These are phyloP conservation scores for Trichocladium uniseriatum DNA, from an alignment of 495 filamentous ascomycete species.

Conservation along the genomic window DNA sequence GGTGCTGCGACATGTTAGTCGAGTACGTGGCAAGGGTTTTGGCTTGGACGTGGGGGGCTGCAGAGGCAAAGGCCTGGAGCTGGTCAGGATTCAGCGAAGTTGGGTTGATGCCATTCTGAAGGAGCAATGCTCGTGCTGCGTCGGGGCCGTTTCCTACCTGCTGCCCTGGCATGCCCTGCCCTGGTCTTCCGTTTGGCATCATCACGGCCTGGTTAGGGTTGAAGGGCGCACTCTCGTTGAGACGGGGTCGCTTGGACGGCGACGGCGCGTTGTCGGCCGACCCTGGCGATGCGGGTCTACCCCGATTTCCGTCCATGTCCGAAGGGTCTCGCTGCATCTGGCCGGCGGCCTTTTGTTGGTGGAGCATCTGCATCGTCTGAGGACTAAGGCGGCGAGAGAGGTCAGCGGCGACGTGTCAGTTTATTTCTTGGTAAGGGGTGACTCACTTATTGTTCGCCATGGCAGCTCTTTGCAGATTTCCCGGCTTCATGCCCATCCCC, in stretches of 20 bases:
- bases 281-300: slow-evolving; percentile 71
- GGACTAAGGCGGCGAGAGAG: slow-evolving; percentile 39
- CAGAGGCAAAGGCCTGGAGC: slow-evolving; percentile 60
- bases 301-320: slow-evolving; percentile 75
- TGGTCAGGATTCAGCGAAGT: slow-evolving; percentile 64
- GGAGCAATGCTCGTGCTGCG: slow-evolving; percentile 51
- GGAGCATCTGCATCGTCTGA: slow-evolving; percentile 58
- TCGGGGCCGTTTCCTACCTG: slow-evolving; percentile 52
- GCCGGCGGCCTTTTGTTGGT: slow-evolving; percentile 49
- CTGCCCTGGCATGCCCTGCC: slow-evolving; percentile 62
- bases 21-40: slow-evolving; percentile 82
- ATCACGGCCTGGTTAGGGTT: slow-evolving; percentile 60
- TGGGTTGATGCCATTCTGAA: slow-evolving; percentile 68
- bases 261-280: slow-evolving; percentile 83
- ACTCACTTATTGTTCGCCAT: slow-evolving; percentile 71
- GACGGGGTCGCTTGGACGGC: slow-evolving; percentile 81
- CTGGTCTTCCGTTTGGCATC: slow-evolving; percentile 67
- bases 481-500: slow-evolving; percentile 41
- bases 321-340: slow-evolving; percentile 81
- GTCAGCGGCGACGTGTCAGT: slow-evolving; percentile 18
- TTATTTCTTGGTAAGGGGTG: not conserved
- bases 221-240: slow-evolving; percentile 59
- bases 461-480: slow-evolving; percentile 59
- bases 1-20: slow-evolving; percentile 71
- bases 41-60: slow-evolving; percentile 53